Evolutionary conservation across 2,329 filamentous ascomycete species (phyloP).

Genomic region (Aspergillus viridinutans): DNA sequence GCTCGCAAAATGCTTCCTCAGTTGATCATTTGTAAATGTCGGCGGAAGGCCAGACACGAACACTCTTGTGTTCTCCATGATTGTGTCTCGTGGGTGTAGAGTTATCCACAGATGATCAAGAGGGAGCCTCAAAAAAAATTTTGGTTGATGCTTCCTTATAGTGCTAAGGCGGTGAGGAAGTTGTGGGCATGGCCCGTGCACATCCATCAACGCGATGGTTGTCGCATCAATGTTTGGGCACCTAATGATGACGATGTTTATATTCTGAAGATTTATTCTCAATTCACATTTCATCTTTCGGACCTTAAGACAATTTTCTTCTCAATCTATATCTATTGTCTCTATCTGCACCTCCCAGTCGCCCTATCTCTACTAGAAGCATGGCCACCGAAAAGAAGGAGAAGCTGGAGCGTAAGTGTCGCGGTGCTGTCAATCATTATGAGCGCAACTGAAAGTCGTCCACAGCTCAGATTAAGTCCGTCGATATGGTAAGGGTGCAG

Average conservation of each 20-base stretch:
- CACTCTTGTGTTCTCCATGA: slow-evolving; percentile 72
- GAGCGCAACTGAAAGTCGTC: slow-evolving; percentile 6
- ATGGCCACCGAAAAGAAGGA: slow-evolving; percentile 57
- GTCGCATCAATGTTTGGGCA: slow-evolving; percentile 6
- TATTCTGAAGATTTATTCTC: background rate
- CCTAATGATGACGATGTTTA: background rate
- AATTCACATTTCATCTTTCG: background rate
- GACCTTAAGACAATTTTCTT: background rate
- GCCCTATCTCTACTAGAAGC: slow-evolving; percentile 1
- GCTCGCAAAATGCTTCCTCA: slow-evolving; percentile 82
- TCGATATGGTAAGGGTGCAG: slow-evolving; percentile 76
- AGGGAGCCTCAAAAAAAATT: slow-evolving; percentile 9
- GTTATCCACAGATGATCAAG: slow-evolving; percentile 3
- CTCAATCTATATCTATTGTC: background rate
- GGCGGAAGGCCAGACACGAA: slow-evolving; percentile 74
- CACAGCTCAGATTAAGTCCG: slow-evolving; percentile 92
- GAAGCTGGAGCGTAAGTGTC: slow-evolving; percentile 69
- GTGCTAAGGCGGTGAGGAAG: slow-evolving; percentile 30
- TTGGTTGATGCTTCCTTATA: slow-evolving; percentile 22
- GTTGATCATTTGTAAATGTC: slow-evolving; percentile 75
- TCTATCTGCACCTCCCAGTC: background rate
- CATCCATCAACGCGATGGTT: slow-evolving; percentile 9
- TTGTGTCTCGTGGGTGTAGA: slow-evolving; percentile 23
- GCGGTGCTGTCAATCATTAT: background rate
- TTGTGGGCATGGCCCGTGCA: slow-evolving; percentile 23